These are phyloP conservation scores for Hypoxylon sp. DNA, from an alignment of 2,329 filamentous ascomycete species.

Conservation along the genomic window DNA sequence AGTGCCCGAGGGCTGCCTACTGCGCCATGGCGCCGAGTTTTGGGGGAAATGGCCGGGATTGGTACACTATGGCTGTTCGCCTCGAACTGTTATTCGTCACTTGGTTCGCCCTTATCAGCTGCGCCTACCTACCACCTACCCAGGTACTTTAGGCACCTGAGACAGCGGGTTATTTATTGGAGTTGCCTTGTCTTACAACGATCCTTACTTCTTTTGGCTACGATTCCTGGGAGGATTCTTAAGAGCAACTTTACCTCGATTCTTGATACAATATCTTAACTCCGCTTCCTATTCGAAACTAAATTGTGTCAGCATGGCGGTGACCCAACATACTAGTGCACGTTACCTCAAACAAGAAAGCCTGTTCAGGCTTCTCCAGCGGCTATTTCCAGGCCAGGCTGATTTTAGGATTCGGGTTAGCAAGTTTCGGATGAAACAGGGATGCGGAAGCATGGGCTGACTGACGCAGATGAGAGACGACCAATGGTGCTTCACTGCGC, in stretches of 20 bases:
- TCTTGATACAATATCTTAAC: too few species aligned
- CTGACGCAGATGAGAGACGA: slow-evolving; percentile 51
- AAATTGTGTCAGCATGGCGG: slow-evolving; percentile 19
- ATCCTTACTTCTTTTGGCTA: too few species aligned
- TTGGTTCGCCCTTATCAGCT: too few species aligned
- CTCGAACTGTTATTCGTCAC: too few species aligned
- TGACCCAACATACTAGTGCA: slow-evolving; percentile 48
- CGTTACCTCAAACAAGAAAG: slow-evolving; percentile 51
- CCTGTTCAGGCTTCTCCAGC: slow-evolving; percentile 49
- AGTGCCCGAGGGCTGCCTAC: slow-evolving; percentile 2
- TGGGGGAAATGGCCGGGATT: too few species aligned
- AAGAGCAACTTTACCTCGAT: too few species aligned
- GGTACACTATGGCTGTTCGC: neutral
- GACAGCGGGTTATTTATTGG: too few species aligned
- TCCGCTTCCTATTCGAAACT: too few species aligned
- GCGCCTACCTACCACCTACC: too few species aligned
- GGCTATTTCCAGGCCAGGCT: slow-evolving; percentile 48
- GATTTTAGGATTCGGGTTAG: slow-evolving; percentile 53
- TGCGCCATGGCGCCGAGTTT: neutral
- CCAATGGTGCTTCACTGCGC: slow-evolving; percentile 52
- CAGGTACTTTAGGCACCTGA: too few species aligned
- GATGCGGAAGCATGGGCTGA: slow-evolving; percentile 18
- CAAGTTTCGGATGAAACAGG: neutral
- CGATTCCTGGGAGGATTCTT: too few species aligned
- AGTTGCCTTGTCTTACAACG: too few species aligned